Evolutionary conservation across 805 yeast genomes (phyloP), one percentile per base, ranked within the genome.

Genomic region (Cyberlindnera japonica): DNA sequence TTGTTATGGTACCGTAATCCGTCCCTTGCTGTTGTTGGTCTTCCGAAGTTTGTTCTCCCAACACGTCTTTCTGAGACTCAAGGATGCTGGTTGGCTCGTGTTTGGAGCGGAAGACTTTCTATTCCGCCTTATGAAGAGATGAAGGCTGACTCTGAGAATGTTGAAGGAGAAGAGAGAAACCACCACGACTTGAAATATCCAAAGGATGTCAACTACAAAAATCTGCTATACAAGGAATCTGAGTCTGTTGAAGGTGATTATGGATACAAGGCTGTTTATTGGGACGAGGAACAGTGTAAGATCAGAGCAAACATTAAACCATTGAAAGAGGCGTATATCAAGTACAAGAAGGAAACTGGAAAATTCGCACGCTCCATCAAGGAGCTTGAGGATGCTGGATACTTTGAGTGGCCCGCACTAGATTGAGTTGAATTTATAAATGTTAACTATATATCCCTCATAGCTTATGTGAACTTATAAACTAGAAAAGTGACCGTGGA

Each of bases 31-130:
- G 69, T 83, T 24, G 69, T 83, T 25, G 81, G 84, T 1, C 61
- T 81, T 13, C 83, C 85, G 2, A 67, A 77, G 28, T 73, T 75
- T 46, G 77, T 79, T 5, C 62, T 82, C 1, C 85, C 88, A 6
- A 79, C 81, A 45, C 69, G 85, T 38, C 62, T 74, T 1, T 72
- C 83, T 13, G 80, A 75, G 51, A 64, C 75, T 35, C 93, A 85
- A 55, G 87, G 83, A 1, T 68, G 79, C 7, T 71, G 80, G 53
- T 64, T 84, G 22, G 75, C 84, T 3, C 68, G 88, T 42, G 77
- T 79, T 3, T 77, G 83, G 63, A 58, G 75, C 5, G 80, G 80
- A 0, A 67, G 78, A 31, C 56, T 84, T 2, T 11, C 48, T 13
- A 58, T 81, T 12, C 88, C 89, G 1, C 30, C 69, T 0, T 45